Base-by-base conservation (phyloP, 176 grass and related monocot genomes). In the Aegilops longissima region DNA sequence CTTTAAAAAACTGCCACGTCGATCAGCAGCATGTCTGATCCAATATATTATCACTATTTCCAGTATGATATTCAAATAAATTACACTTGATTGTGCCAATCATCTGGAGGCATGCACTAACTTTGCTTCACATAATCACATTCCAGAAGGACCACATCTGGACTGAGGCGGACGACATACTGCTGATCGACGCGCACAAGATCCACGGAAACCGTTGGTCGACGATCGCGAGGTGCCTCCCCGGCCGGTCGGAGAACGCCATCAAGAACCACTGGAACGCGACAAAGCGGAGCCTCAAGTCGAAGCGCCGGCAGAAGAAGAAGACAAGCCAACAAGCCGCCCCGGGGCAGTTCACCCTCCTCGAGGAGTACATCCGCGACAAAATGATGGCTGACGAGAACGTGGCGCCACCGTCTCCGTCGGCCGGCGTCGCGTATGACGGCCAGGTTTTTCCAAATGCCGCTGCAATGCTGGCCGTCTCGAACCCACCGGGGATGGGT, bases 231-330 rank as follows among this genome's bases (percentile, higher is more conserved):
- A 89, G 38, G 70, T 47, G 82, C 44, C 83, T 98, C 54, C 78
- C 86, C 0, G 96, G 93, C 9, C 74, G 92, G 16, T 89, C 93
- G 5, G 91, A 98, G 84, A 98, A 98, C 71, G 61, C 79, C 9
- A 83, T 98, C 64, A 98, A 98, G 88, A 98, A 98, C 61, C 96
- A 92, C 40, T 95, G 93, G 93, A 98, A 98, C 24, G 93, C 96
- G 6, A 98, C 91, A 13, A 87, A 86, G 23, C 82, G 93, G 13
- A 87, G 91, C 65, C 81, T 93, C 20, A 85, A 84, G 34, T 84
- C 91, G 1, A 95, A 80, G 65, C 90, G 86, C 3, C 65, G 56
- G 2, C 61, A 83, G 58, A 93, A 69, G 77, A 95, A 92, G 39
- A 91, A 82, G 77, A 95, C 83, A 71, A 86, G 89, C 17, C 61